Percentiles rank a stretch among this genome's conserved stretches.
These are phyloP conservation scores for Acrocalymma vagum DNA, from an alignment of 2,329 filamentous ascomycete species.

Conservation along the genomic window DNA sequence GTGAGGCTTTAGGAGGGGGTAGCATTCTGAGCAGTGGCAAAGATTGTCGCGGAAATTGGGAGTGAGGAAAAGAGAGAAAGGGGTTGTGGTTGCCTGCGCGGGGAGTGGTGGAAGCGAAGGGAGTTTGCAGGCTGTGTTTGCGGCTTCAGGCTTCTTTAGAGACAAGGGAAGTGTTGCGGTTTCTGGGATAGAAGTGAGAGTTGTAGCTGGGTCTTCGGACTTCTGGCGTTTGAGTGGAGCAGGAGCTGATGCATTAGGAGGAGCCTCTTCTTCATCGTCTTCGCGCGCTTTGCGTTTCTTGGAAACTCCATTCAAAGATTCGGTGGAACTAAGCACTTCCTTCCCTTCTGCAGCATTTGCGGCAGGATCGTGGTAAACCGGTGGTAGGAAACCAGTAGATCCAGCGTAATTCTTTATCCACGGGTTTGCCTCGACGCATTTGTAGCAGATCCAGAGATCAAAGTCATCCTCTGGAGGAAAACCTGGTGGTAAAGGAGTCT, in stretches of 20 bases:
- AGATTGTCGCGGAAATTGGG: conserved; percentile 81
- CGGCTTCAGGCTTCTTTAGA: conserved; percentile 31
- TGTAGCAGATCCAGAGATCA: conserved; percentile 90
- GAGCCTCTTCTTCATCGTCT: conserved; percentile 40
- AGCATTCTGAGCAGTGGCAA: conserved; percentile 86
- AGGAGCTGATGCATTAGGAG: conserved; percentile 20
- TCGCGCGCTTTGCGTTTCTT: conserved; percentile 59
- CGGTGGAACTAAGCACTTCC: conserved; percentile 12
- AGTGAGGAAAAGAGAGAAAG: conserved; percentile 84
- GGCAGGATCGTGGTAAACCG: conserved; percentile 65
- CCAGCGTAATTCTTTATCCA: conserved; percentile 94
- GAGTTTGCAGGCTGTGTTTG: conserved; percentile 68
- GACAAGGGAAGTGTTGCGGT: conserved; percentile 33
- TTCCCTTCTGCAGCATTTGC: conserved; percentile 20
- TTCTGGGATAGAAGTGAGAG: conserved; percentile 46
- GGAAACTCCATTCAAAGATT: conserved; percentile 29
- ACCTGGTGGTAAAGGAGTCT: conserved; percentile 77
- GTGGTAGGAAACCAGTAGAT: conserved; percentile 77
- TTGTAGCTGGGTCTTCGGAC: conserved; percentile 38
- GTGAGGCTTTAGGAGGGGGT: conserved; percentile 73
- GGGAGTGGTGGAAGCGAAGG: conserved; percentile 65
- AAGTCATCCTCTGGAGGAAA: conserved; percentile 93
- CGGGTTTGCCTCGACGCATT: conserved; percentile 84
- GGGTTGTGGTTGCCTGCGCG: conserved; percentile 57
- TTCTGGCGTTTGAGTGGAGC: conserved; percentile 43